Evolutionary conservation across 1,284 basidiomycete species (phyloP).

Genomic region (Cryptococcus maquisensis): DNA sequence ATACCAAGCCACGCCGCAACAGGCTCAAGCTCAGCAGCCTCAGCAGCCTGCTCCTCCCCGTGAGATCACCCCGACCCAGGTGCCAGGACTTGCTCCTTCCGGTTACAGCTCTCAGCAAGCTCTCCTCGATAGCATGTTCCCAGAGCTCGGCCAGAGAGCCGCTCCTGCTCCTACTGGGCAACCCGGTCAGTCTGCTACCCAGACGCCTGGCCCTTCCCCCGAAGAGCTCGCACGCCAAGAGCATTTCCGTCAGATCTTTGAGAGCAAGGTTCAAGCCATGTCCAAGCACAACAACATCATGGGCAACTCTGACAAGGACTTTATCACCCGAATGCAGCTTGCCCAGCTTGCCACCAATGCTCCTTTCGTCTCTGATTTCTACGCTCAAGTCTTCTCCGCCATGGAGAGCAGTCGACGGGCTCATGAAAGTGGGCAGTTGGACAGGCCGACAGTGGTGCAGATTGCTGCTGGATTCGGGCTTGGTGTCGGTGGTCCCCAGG

Average conservation of each 20-base stretch:
- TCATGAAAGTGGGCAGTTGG: slow-evolving; percentile 44
- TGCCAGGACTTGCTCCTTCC: slow-evolving; percentile 30
- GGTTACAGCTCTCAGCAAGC: slow-evolving; percentile 39
- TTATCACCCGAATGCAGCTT: slow-evolving; percentile 98
- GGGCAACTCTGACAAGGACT: slow-evolving; percentile 90
- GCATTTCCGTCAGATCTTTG: slow-evolving; percentile 32
- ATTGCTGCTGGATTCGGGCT: slow-evolving; percentile 71
- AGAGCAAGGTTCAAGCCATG: slow-evolving; percentile 54
- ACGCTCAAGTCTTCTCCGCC: slow-evolving; percentile 91
- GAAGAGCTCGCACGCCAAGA: slow-evolving; percentile 38
- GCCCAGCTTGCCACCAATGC: slow-evolving; percentile 95
- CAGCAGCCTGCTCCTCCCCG: slow-evolving; percentile 28
- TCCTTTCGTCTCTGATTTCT: slow-evolving; percentile 97
- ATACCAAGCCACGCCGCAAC: slow-evolving; percentile 9
- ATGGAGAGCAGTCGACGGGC: slow-evolving; percentile 72
- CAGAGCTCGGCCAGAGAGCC: slow-evolving; percentile 32
- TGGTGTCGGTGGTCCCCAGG: slow-evolving; percentile 63
- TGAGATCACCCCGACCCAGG: slow-evolving; percentile 26
- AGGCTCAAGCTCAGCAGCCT: slow-evolving; percentile 5
- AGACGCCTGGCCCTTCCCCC: slow-evolving; percentile 22
- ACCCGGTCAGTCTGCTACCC: neutral
- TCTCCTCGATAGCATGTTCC: slow-evolving; percentile 46
- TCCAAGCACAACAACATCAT: slow-evolving; percentile 96
- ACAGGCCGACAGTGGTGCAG: slow-evolving; percentile 71
- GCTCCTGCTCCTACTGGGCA: slow-evolving; percentile 3